A percentile compares a stretch with the other conserved stretches of the same genome.
Evolutionary conservation across 441 rosid species (phyloP).

Genomic region (Capsella rubella): DNA sequence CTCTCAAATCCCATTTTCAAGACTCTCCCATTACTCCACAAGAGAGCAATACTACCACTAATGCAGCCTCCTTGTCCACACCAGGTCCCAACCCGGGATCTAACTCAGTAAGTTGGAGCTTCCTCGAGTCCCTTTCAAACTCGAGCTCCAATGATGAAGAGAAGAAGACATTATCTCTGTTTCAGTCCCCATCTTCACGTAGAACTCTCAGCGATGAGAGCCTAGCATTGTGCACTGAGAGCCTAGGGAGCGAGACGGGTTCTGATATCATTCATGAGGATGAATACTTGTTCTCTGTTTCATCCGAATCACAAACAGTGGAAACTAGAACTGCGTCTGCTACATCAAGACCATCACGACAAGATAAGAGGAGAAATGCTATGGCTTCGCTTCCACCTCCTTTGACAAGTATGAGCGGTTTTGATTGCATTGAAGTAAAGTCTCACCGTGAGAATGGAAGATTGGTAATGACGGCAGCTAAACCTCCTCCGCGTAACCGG

Average conservation of each 20-base stretch:
- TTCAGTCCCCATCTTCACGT: slow-evolving; percentile 54
- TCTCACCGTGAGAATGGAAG: slow-evolving; percentile 77
- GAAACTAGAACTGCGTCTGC: slow-evolving; percentile 28
- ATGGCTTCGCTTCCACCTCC: slow-evolving; percentile 71
- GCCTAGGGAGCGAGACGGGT: slow-evolving; percentile 82
- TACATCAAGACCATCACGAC: slow-evolving; percentile 6
- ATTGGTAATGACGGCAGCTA: slow-evolving; percentile 61
- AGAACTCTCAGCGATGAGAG: slow-evolving; percentile 69
- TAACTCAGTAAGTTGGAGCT: slow-evolving; percentile 55
- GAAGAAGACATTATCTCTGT: slow-evolving; percentile 43
- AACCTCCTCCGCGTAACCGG: slow-evolving; percentile 47
- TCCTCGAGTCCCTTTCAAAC: slow-evolving; percentile 53
- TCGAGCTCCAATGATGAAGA: slow-evolving; percentile 39
- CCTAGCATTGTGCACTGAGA: slow-evolving; percentile 83
- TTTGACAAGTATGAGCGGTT: slow-evolving; percentile 70
- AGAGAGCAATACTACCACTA: slow-evolving; percentile 20
- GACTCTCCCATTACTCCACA: slow-evolving; percentile 46
- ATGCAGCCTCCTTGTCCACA: slow-evolving; percentile 37
- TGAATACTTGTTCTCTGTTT: slow-evolving; percentile 48
- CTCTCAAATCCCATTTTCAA: slow-evolving; percentile 46
- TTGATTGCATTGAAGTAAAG: slow-evolving; percentile 56
- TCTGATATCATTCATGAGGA: slow-evolving; percentile 48
- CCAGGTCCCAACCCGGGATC: slow-evolving; percentile 22
- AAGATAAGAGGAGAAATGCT: slow-evolving; percentile 44
- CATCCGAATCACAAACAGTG: slow-evolving; percentile 34